These are phyloP conservation scores for Cochlearia excelsa DNA, from an alignment of 345 rosid genomes.

Conservation along the genomic window DNA sequence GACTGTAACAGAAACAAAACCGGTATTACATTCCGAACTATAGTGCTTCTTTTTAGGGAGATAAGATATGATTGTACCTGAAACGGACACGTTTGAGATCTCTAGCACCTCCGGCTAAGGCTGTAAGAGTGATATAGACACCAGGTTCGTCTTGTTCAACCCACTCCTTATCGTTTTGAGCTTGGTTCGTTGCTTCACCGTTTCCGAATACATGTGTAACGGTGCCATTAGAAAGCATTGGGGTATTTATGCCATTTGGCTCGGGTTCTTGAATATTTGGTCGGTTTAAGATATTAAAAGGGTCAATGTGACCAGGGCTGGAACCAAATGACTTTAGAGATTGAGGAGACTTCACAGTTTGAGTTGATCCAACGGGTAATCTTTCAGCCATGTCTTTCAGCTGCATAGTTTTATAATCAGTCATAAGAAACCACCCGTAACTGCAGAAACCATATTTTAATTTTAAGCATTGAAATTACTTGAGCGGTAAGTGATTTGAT, in stretches of 20 bases:
- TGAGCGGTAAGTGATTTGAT: conserved; percentile 96
- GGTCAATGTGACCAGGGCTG: conserved; percentile 49
- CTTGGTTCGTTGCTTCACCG: conserved; percentile 58
- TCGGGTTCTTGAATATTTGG: conserved; percentile 51
- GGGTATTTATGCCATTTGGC: conserved; percentile 41
- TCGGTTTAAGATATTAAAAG: conserved; percentile 45
- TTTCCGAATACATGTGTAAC: conserved; percentile 42
- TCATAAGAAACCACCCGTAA: not conserved
- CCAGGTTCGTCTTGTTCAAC: conserved; percentile 99
- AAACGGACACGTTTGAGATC: conserved; percentile 99
- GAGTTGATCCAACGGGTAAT: conserved; percentile 61
- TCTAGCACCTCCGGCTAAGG: conserved; percentile 77
- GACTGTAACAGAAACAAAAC: conserved; percentile 47
- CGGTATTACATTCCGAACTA: no score
- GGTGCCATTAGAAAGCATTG: conserved; percentile 55
- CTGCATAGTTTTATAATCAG: conserved; percentile 43
- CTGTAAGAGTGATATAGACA: conserved; percentile 87
- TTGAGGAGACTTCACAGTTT: conserved; percentile 52
- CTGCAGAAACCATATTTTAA: not conserved
- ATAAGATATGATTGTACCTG: conserved; percentile 48
- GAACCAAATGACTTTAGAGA: conserved; percentile 58
- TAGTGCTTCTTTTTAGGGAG: not conserved
- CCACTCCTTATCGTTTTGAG: conserved; percentile 73
- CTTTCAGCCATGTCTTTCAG: conserved; percentile 93
- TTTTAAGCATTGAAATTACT: conserved; percentile 42